Evolutionary conservation across 805 yeast genomes (phyloP), one percentile per base, ranked within the genome.

Genomic region (Yamadazyma ubonensis): DNA sequence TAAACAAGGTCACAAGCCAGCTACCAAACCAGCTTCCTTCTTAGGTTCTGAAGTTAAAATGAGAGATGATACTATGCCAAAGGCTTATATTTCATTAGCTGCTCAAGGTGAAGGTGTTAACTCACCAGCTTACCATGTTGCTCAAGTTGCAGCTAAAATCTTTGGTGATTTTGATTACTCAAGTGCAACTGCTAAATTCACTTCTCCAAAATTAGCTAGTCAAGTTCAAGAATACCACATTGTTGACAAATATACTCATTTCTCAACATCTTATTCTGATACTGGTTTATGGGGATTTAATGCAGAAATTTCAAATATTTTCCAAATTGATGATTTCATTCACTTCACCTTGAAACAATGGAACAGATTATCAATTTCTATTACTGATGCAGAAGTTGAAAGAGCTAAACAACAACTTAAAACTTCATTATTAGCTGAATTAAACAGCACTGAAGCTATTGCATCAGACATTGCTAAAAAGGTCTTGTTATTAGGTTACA

Each of bases 41-140:
- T 75, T 86, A 61, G 95, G 95, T 62, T 84, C 93, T 33, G 95
- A 86, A 61, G 82, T 84, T 50, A 81, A 90, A 77, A 70, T 84
- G 71, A 83, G 95, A 79, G 95, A 86, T 60, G 95, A 86, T 67
- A 86, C 88, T 54, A 61, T 83, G 57, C 87, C 91, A 59, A 76
- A 79, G 60, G 93, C 91, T 42, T 83, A 83, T 75, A 75, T 84
- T 54, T 66, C 89, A 40, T 73, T 86, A 55, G 88, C 89, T 43
- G 91, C 75, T 41, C 73, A 78, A 57, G 87, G 88, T 70, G 90
- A 83, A 66, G 70, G 82, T 31, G 45, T 73, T 35, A 57, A 58
- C 45, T 80, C 90, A 42, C 78, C 82, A 51, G 76, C 82, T 55
- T 83, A 74, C 71, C 75, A 75, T 64, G 77, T 78, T 46, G 82